These are phyloP conservation scores for Mycena vulgaris DNA, from an alignment of 768 basidiomycete species.

Conservation along the genomic window DNA sequence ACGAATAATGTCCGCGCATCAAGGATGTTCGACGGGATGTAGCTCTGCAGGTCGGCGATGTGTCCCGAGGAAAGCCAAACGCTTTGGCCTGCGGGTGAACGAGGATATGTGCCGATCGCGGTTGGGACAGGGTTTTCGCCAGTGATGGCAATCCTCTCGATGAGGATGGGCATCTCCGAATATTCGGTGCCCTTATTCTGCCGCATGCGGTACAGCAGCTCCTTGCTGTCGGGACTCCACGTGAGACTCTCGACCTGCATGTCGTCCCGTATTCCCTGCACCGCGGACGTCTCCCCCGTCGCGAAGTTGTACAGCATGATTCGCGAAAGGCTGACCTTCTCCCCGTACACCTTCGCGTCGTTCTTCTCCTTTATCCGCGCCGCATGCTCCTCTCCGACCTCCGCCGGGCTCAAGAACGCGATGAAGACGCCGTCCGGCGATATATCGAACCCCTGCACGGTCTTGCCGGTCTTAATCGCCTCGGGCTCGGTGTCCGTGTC, in stretches of 20 bases:
- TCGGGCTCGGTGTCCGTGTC: slow-evolving; percentile 26
- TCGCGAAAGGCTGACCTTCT: slow-evolving; percentile 41
- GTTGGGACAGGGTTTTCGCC: slow-evolving; percentile 35
- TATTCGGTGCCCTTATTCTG: slow-evolving; percentile 47
- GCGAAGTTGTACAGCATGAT: slow-evolving; percentile 47
- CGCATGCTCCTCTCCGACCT: slow-evolving; percentile 29
- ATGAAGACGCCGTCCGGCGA: slow-evolving; percentile 51
- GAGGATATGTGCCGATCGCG: slow-evolving; percentile 47
- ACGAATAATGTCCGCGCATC: slow-evolving; percentile 51
- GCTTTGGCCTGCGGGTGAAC: slow-evolving; percentile 51
- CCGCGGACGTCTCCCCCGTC: slow-evolving; percentile 40
- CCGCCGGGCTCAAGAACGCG: slow-evolving; percentile 46
- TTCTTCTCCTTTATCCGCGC: slow-evolving; percentile 39
- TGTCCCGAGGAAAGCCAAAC: slow-evolving; percentile 49
- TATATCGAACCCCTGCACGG: slow-evolving; percentile 49
- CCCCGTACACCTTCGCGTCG: slow-evolving; percentile 48
- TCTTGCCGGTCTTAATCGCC: slow-evolving; percentile 36
- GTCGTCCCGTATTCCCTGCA: slow-evolving; percentile 43
- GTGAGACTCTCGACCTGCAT: slow-evolving; percentile 49
- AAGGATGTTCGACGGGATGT: slow-evolving; percentile 46
- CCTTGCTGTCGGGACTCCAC: slow-evolving; percentile 51
- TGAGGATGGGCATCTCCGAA: slow-evolving; percentile 47
- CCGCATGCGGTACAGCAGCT: slow-evolving; percentile 50
- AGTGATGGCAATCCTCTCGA: slow-evolving; percentile 45
- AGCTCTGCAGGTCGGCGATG: slow-evolving; percentile 49